phyloP scores from a whole-genome alignment of 257 asterid species.

The Solanum stenotomum region DNA sequence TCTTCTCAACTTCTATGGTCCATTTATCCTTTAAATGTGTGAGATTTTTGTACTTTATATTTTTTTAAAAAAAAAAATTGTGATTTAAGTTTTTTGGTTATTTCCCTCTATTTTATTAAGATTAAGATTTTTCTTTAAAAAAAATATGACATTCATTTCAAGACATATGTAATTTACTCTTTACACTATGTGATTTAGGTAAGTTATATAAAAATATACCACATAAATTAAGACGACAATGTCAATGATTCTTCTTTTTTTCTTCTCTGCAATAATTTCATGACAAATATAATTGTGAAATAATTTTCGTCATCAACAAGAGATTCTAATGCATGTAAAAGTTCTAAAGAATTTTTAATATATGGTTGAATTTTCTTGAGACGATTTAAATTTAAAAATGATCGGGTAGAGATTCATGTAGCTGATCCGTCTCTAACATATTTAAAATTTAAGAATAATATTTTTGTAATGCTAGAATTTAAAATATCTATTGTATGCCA shows the following conservation, averaged over 20 bases:
- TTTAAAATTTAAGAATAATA: neutral
- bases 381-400: neutral
- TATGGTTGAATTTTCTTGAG: neutral
- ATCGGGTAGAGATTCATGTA: neutral
- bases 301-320: neutral
- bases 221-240: neutral
- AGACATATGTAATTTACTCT: too few species aligned
- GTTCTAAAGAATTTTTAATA: neutral
- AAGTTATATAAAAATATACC: too few species aligned
- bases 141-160: neutral
- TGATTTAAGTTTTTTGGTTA: too few species aligned
- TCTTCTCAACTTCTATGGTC: too few species aligned
- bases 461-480: neutral
- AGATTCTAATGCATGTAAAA: neutral
- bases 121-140: too few species aligned
- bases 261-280: neutral
- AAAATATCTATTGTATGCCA: neutral
- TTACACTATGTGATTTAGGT: too few species aligned
- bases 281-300: neutral
- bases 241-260: too few species aligned
- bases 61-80: too few species aligned
- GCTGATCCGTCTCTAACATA: neutral
- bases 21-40: too few species aligned
- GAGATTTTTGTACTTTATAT: too few species aligned
- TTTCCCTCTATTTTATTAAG: too few species aligned